Base-by-base conservation (phyloP, 2,329 filamentous ascomycete species). In the Chrysoporthe cubensis region DNA sequence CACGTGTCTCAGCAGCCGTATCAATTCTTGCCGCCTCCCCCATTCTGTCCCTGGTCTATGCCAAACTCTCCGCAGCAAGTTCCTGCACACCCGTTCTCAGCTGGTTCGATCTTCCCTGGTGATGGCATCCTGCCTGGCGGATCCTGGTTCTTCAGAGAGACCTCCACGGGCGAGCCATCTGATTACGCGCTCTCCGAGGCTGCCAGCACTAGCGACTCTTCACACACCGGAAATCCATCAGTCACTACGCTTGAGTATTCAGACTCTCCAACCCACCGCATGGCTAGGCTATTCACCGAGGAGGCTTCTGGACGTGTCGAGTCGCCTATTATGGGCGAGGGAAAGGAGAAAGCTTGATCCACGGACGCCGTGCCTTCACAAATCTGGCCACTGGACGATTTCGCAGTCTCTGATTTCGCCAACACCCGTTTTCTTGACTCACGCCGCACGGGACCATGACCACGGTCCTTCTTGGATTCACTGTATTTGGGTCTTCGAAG, bases 111-210 rank as follows among this genome's bases (percentile, higher is more conserved):
- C 43, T 42, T 66, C 61, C 26, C 63, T 21, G 4, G 48, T 34
- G 5, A 46, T 11, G 32, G 48, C 26, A 34, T 65, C 48, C 26
- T 52, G 32, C 68, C 68, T 1, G 48, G 60, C 32, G 66, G 58
- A 9, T 14, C 44, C 14, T 16, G 32, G 34, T 44, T 26, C 42
- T 60, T 62, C 34, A 58, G 52, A 6, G 62, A 65, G 26, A 63
- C 66, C 26, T 69, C 68, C 11, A 40, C n/a, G 2, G 52, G 42
- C 5, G 62, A 48, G 62, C 34, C 34, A 2, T 44, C 44, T 42
- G 46, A 52, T 3, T n/a, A 32, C n/a, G 34, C 46, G 13, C 11
- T 11, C 54, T 37, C 34, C 21, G 43, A 46, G 44, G 32, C 11
- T 4, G n/a, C 21, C 18, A 13, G 26, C 8, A n/a, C 26, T 26